Base-by-base conservation (phyloP, 345 rosid species). In the Schrenkiella parvula region DNA sequence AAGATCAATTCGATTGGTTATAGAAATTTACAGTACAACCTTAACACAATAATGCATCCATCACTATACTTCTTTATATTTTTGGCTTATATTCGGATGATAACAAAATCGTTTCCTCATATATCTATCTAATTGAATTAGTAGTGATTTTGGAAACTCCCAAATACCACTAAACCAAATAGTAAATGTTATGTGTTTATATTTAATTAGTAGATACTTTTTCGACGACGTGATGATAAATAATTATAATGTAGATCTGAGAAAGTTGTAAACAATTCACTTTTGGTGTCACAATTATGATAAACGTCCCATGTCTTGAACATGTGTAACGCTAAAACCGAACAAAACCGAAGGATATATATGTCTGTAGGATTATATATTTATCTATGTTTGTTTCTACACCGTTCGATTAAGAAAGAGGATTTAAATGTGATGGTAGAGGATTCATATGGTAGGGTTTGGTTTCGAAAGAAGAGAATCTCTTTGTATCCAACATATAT, bases 301-400 rank as follows among this genome's bases (percentile, higher is more conserved):
- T 59, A 59, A 60, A 37, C 59, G 59, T 7, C 77, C 65, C 77
- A 73, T 65, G 43, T 37, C 71, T 37, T 65, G 51, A 65, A 65
- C 71, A 65, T 73, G 71, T 65, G 72, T 73, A 35, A 73, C 26
- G 51, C 43, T 46, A 55, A 73, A 73, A 58, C 14, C 25, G 14
- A 55, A 65, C 77, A 73, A 28, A 28, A 48, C 6, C 25, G 42
- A 65, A 55, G 14, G 9, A 55, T 46, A 46, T 26, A 4, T 47
- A 55, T 35, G 42, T 44, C 51, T 73, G 6, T 17, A 44, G 48
- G 43, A 34, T 29, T 63, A 29, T 13, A 18, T 56, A 37, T 12
- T 46, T 42, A 44, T 71, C 5, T 21, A 62, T 3, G 17, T 43
- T 55, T 64, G 31, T 19, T 35, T 46, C 15, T 26, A 35, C 18